Base-by-base conservation (phyloP, 2,329 filamentous ascomycete genomes). In the Tolypocladium paradoxum region DNA sequence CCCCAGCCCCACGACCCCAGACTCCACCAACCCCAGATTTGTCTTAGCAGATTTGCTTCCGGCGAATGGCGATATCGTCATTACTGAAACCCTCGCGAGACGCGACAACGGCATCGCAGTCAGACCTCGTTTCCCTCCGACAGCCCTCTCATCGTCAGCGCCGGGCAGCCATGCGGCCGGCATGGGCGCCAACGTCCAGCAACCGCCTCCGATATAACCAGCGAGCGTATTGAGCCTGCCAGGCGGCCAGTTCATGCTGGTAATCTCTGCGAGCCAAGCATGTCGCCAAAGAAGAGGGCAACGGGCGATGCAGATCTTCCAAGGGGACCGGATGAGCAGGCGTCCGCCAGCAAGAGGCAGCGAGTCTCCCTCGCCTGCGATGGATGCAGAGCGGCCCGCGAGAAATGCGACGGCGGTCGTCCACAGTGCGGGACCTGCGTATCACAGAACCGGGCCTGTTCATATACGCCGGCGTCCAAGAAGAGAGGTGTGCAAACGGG, bases 401-500 rank as follows among this genome's bases (percentile, higher is more conserved):
- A 88, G 66, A 88, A 86, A 63, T 90, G 86, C 67, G 85, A 90
- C 61, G 86, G 87, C 18, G 72, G 73, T 12, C 81, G 83, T 58
- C 85, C 85, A 6, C 72, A 74, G 16, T 90, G 86, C 65, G 81
- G 79, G 48, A 84, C 84, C 3, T 90, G 87, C 68, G 74, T 76
- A 7, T 73, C 78, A 5, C 79, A 85, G 55, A 80, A 78, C 52
- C 76, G 86, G 49, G 66, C 74, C 35, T 91, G 88, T 65, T 83
- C 84, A 18, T 91, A 90, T 65, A 82, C 85, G 56, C 78, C 84
- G 52, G 83, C 82, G 52, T 82, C 85, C 8, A 89, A 88, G 68
- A 90, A 90, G 66, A 77, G 87, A 57, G 87, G 88, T 4, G 81
- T 91, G 12, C 87, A 87, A 60, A 87, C 87, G n/a, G 87, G 88